Conservation (phyloP, 176 grass and related monocot species). For the Carex parvula region DNA sequence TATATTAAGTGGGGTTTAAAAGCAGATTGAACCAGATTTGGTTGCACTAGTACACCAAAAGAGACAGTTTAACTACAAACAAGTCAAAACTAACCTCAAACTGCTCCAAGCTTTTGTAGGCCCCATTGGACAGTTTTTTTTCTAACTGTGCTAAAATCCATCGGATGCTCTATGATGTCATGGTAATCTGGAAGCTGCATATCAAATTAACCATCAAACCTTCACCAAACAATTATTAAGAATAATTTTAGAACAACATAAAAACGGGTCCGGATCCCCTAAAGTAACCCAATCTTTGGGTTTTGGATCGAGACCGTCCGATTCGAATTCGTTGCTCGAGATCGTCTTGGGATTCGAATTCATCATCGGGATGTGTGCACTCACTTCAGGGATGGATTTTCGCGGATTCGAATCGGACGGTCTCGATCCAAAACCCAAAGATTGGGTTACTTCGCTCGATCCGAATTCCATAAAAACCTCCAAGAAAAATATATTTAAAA, state of each 20-base stretch:
- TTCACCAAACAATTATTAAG: not conserved
- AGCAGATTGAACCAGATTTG: not conserved
- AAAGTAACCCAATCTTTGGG: too few relatives aligned
- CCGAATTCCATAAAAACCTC: not conserved
- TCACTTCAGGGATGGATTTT: too few relatives aligned
- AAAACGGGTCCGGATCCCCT: too few relatives aligned
- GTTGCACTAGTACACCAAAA: not conserved
- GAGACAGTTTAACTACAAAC: not conserved
- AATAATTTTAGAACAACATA: not conserved
- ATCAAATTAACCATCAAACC: not conserved
- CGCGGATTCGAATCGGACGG: too few relatives aligned
- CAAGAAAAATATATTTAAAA: not conserved
- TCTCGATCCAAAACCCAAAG: too few relatives aligned
- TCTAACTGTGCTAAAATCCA: conserved; percentile 47
- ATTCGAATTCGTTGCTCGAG: too few relatives aligned
- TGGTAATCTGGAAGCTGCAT: conserved; percentile 51
- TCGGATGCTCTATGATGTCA: conserved; percentile 40
- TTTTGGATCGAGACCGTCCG: too few relatives aligned
- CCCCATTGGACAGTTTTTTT: conserved; percentile 29
- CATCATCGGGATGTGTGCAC: too few relatives aligned
- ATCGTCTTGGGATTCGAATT: too few relatives aligned
- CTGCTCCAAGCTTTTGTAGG: conserved; percentile 38
- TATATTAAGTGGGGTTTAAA: not conserved
- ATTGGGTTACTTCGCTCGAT: too few relatives aligned
- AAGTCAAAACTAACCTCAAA: conserved; percentile 47